These are phyloP conservation scores for Rhodofomes roseus DNA, from an alignment of 1,284 basidiomycete species.

Conservation along the genomic window DNA sequence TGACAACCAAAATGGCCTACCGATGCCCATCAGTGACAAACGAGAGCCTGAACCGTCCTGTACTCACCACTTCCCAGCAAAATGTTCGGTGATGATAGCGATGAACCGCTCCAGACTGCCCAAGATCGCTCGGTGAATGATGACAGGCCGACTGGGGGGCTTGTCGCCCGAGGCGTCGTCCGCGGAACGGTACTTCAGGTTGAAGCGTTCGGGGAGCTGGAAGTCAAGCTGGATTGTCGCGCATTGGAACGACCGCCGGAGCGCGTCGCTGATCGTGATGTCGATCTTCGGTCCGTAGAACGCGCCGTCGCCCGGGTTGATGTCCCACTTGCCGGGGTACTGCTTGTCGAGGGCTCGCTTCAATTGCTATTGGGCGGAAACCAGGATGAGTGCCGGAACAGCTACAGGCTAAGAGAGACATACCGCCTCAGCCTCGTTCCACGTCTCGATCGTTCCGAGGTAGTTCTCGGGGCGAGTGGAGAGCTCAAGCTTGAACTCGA, in stretches of 20 bases:
- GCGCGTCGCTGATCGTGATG: conserved; percentile 93
- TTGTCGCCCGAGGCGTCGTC: conserved; percentile 60
- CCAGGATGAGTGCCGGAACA: neutral
- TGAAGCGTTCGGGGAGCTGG: conserved; percentile 97
- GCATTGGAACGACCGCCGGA: conserved; percentile 94
- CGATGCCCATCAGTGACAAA: neutral
- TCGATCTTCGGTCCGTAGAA: conserved; percentile 99
- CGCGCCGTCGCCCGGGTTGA: conserved; percentile 96
- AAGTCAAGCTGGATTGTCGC: conserved; percentile 99
- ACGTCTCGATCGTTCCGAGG: conserved; percentile 87
- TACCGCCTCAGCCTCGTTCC: conserved; percentile 85
- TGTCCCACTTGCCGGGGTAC: conserved; percentile 88
- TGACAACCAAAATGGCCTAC: conserved; percentile 95
- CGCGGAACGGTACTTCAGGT: conserved; percentile 86
- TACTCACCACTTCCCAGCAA: conserved; percentile 91
- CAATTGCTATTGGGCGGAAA: conserved; percentile 63
- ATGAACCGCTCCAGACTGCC: conserved; percentile 96
- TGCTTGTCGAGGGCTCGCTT: conserved; percentile 82
- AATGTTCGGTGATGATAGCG: conserved; percentile 96
- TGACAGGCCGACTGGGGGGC: conserved; percentile 81
- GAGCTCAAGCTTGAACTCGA: conserved; percentile 93
- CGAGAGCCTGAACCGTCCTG: neutral
- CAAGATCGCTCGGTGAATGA: conserved; percentile 97
- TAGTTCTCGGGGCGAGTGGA: conserved; percentile 97
- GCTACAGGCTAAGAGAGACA: conserved; percentile 13